Percentiles rank a stretch among this genome's conserved stretches.
These are phyloP conservation scores for Glycyrrhiza uralensis DNA, from an alignment of 306 rosid genomes.

Conservation along the genomic window DNA sequence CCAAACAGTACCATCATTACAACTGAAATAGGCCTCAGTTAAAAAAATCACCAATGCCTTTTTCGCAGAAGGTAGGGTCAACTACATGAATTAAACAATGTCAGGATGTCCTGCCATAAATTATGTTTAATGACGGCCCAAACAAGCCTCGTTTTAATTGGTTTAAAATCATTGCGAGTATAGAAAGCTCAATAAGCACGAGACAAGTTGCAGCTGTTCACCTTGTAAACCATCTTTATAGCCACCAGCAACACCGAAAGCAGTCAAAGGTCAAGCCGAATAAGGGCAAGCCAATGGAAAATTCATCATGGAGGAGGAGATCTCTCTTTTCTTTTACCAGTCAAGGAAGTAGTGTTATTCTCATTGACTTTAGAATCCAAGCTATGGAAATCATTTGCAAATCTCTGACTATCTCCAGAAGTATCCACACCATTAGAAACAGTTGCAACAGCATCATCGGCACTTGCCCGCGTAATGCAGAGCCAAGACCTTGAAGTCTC, in stretches of 20 bases:
- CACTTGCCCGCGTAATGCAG: slow-evolving; percentile 59
- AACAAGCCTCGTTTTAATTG: not conserved
- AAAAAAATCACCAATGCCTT: not conserved
- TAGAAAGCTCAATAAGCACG: not conserved
- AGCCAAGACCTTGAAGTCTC: slow-evolving; percentile 64
- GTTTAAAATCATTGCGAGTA: not conserved
- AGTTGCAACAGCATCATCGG: not conserved
- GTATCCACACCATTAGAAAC: slow-evolving; percentile 18
- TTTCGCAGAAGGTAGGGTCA: not conserved
- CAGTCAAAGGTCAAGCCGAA: not conserved
- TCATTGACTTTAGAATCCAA: slow-evolving; percentile 29
- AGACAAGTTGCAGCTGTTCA: not conserved
- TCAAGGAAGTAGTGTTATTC: slow-evolving; percentile 19
- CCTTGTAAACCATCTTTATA: not conserved
- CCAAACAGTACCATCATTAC: too few species aligned
- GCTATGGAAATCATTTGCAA: not conserved
- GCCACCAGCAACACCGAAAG: not conserved
- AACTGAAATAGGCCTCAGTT: not conserved
- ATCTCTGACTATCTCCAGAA: slow-evolving; percentile 24
- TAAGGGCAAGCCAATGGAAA: not conserved
- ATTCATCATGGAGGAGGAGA: slow-evolving; percentile 34
- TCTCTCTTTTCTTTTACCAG: slow-evolving; percentile 79
- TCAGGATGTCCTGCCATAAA: not conserved
- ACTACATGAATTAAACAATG: not conserved
- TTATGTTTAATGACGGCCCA: not conserved